These are phyloP conservation scores for Zizania palustris DNA, from an alignment of 202 grass and related monocot genomes.

Conservation along the genomic window DNA sequence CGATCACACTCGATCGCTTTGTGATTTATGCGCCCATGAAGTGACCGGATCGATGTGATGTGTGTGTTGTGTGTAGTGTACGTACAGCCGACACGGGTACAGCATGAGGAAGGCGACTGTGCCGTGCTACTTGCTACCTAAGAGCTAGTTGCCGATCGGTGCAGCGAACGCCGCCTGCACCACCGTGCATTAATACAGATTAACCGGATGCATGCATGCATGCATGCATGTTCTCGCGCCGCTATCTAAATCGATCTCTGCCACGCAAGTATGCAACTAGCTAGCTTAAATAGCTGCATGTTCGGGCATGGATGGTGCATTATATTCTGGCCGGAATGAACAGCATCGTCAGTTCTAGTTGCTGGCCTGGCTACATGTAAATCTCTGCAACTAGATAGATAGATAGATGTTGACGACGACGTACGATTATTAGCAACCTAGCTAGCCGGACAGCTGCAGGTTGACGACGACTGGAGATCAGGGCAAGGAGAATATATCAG, in stretches of 20 bases:
- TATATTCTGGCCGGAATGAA: no score
- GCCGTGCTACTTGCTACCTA: not conserved
- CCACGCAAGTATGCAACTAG: not conserved
- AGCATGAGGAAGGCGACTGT: slow-evolving; percentile 29
- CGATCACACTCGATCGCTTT: not conserved
- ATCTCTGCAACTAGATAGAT: not conserved
- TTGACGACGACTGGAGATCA: not conserved
- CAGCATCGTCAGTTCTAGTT: not conserved
- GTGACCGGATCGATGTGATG: not conserved
- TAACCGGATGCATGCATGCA: not conserved
- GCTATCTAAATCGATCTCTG: not conserved
- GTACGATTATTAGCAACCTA: no score
- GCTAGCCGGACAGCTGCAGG: not conserved
- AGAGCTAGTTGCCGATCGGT: not conserved
- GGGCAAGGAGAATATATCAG: slow-evolving; percentile 9
- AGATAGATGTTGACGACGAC: not conserved
- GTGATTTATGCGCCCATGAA: not conserved
- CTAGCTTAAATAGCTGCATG: not conserved
- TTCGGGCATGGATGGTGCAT: not conserved
- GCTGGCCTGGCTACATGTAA: not conserved
- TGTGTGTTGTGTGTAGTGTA: not conserved
- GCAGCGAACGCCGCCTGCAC: slow-evolving; percentile 1
- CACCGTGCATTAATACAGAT: not conserved
- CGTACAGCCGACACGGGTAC: slow-evolving; percentile 26
- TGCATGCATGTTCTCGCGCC: not conserved